Evolutionary conservation across 495 filamentous ascomycete species (phyloP).

Genomic region (Trichoderma erinaceum): DNA sequence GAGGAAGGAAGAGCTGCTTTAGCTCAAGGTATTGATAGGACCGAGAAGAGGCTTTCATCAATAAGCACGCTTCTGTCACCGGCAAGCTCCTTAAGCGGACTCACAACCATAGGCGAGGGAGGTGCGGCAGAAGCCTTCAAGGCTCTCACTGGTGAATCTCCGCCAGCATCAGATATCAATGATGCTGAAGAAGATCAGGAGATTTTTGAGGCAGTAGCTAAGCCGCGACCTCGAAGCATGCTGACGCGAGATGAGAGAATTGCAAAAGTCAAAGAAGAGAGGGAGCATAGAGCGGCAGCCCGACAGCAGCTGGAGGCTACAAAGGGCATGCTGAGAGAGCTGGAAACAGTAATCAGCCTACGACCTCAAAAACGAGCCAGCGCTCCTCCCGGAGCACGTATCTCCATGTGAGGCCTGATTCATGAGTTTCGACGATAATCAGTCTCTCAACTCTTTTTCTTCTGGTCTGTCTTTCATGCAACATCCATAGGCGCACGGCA

Average conservation of each 20-base stretch:
- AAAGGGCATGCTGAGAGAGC: constrained; percentile 81
- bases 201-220: constrained; percentile 85
- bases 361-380: constrained; percentile 48
- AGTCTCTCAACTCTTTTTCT: neutral
- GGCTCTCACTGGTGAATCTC: constrained; percentile 63
- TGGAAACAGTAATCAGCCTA: constrained; percentile 81
- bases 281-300: constrained; percentile 58
- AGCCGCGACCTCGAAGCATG: constrained; percentile 60
- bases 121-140: constrained; percentile 63
- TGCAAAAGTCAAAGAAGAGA: constrained; percentile 80
- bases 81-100: constrained; percentile 70
- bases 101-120: constrained; percentile 78
- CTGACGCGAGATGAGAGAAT: constrained; percentile 85
- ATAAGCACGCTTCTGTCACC: constrained; percentile 68
- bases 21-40: constrained; percentile 64
- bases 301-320: constrained; percentile 71
- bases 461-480: neutral
- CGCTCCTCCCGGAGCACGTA: constrained; percentile 19
- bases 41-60: constrained; percentile 64
- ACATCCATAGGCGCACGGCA: constrained; percentile 8
- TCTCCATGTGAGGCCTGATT: constrained; percentile 26
- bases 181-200: constrained; percentile 56
- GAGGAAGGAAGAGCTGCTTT: constrained; percentile 75
- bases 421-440: constrained; percentile 4
- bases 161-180: constrained; percentile 25